Conservation (phyloP, 2,329 filamentous ascomycete genomes). For the Sarocladiaceae sp. region DNA sequence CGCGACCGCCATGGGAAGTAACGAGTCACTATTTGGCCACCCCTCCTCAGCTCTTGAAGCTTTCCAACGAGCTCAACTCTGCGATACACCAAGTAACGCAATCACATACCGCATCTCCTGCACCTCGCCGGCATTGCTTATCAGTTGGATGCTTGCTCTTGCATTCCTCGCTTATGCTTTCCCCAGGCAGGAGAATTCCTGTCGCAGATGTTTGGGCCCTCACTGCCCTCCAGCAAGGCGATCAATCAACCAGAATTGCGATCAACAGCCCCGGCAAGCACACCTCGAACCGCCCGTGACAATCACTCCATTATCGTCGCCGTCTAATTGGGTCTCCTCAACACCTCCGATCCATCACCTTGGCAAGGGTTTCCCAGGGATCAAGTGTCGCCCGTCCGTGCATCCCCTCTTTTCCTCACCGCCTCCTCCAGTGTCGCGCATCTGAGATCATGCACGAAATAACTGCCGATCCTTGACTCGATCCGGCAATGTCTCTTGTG, state of each 20-base stretch:
- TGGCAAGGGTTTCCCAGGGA: background rate
- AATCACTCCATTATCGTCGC: slow-evolving; percentile 5
- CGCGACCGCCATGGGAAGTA: no score
- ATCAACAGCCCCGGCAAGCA: background rate
- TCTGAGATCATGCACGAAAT: background rate
- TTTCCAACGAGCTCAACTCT: background rate
- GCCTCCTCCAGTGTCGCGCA: slow-evolving; percentile 1
- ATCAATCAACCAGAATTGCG: background rate
- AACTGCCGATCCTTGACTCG: slow-evolving; percentile 3
- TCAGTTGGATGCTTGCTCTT: no score
- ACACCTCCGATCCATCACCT: background rate
- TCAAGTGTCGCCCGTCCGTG: background rate
- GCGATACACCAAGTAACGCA: background rate
- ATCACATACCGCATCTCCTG: slow-evolving; percentile 2
- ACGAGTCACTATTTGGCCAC: no score
- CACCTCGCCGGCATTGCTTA: background rate
- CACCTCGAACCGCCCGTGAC: background rate
- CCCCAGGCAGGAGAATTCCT: no score
- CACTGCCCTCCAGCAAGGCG: no score
- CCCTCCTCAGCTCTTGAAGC: background rate
- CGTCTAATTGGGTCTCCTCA: background rate
- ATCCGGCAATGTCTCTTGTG: slow-evolving; percentile 2
- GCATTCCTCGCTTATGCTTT: no score
- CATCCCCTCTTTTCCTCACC: background rate
- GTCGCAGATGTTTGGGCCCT: no score